A percentile compares a stretch with the other conserved stretches of the same genome.
Conservation (phyloP, 148 eudicot species). For the Vaccinium darrowii region DNA sequence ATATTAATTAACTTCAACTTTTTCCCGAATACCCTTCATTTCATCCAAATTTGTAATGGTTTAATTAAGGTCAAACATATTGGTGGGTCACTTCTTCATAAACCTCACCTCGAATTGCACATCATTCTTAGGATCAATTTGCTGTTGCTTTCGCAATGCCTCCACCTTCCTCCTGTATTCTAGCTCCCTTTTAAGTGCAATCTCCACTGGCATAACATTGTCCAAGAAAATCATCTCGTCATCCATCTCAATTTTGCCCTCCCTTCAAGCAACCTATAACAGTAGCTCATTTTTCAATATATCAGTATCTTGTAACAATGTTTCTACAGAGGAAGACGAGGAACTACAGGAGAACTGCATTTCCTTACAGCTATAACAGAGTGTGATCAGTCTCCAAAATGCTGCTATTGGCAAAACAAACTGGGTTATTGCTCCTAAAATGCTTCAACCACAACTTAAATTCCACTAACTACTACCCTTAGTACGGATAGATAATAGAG, state of each 20-base stretch:
- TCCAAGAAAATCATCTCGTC: conserved; percentile 32
- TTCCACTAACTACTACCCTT: neutral
- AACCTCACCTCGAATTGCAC: conserved; percentile 13
- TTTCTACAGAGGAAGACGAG: neutral
- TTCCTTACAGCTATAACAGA: neutral
- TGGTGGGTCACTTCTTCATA: neutral
- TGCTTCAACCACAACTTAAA: neutral
- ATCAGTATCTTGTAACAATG: neutral
- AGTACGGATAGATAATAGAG: neutral
- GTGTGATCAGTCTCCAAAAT: neutral
- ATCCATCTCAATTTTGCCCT: conserved; percentile 20
- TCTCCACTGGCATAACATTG: conserved; percentile 34
- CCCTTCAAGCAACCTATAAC: conserved; percentile 17
- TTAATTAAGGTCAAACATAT: neutral
- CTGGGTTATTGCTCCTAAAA: neutral
- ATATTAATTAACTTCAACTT: neutral
- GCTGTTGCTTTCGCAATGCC: conserved; percentile 15
- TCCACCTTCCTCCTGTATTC: conserved; percentile 34
- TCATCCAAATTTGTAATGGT: neutral
- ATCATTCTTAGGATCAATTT: conserved; percentile 12
- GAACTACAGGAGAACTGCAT: neutral
- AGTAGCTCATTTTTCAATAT: neutral
- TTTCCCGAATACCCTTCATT: neutral
- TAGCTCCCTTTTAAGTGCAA: conserved; percentile 35
- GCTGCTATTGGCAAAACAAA: neutral